A percentile compares a stretch with the other conserved stretches of the same genome.
Evolutionary conservation across 768 basidiomycete genomes (phyloP).

Genomic region (Suillus spraguei): DNA sequence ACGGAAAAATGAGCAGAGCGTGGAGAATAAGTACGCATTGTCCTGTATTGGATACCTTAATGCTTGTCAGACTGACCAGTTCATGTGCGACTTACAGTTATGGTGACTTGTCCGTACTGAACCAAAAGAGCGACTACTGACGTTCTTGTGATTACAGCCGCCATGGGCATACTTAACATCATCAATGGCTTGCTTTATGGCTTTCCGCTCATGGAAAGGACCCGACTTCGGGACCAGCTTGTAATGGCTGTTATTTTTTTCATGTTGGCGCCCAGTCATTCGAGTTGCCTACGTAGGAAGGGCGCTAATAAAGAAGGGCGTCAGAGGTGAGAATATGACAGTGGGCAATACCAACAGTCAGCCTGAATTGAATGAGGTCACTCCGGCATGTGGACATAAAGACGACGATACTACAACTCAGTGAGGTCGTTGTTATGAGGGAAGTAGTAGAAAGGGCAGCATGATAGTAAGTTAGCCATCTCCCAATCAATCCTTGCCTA

Average conservation of each 20-base stretch:
- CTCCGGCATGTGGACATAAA: background rate
- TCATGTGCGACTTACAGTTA: background rate
- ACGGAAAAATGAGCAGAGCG: background rate
- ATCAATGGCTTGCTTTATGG: background rate
- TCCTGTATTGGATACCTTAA: background rate
- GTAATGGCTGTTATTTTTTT: background rate
- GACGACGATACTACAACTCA: background rate
- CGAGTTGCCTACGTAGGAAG: background rate
- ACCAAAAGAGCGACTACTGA: background rate
- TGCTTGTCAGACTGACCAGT: background rate
- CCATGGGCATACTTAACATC: background rate
- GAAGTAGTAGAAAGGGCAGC: background rate
- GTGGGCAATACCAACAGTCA: background rate
- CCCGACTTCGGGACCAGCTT: conserved; percentile 13
- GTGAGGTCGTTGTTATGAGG: background rate
- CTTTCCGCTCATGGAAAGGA: background rate
- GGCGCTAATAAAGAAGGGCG: background rate
- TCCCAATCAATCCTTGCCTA: background rate
- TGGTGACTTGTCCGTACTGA: background rate
- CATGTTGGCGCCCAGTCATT: background rate
- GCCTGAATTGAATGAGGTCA: background rate
- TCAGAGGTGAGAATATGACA: background rate
- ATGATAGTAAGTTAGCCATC: background rate
- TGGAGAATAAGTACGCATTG: background rate
- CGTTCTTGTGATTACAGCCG: background rate